phyloP scores from a whole-genome alignment of 2,329 filamentous ascomycete species.

The Hypoxylon sp. region DNA sequence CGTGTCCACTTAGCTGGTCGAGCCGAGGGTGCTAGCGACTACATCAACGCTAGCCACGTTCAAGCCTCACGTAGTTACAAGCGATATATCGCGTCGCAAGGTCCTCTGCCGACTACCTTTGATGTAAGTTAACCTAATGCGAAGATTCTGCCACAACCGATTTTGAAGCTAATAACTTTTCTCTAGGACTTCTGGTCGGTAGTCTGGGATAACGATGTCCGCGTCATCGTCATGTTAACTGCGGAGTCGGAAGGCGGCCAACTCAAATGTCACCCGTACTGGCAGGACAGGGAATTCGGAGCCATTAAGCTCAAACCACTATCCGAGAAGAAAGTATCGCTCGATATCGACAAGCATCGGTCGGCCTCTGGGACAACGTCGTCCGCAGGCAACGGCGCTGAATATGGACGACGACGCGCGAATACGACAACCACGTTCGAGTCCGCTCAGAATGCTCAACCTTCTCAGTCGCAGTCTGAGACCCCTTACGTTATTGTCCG shows the following conservation, averaged over 20 bases:
- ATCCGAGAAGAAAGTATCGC: constrained; percentile 83
- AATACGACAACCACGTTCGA: constrained; percentile 65
- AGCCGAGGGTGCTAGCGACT: constrained; percentile 80
- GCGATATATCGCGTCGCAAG: constrained; percentile 95
- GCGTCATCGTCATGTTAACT: constrained; percentile 96
- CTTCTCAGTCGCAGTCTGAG: constrained; percentile 59
- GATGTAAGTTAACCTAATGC: constrained; percentile 68
- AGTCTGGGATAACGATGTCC: constrained; percentile 95
- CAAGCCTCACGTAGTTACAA: constrained; percentile 86
- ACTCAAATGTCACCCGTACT: constrained; percentile 95
- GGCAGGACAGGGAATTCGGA: constrained; percentile 84
- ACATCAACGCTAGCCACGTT: constrained; percentile 93
- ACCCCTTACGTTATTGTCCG: constrained; percentile 83
- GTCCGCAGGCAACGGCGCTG: constrained; percentile 47
- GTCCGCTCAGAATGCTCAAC: constrained; percentile 49
- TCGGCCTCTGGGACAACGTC: constrained; percentile 54
- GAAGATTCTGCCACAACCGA: background rate
- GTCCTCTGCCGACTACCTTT: constrained; percentile 91
- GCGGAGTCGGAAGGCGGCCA: constrained; percentile 94
- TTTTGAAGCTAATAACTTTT: constrained; percentile 47
- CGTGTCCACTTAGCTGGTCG: constrained; percentile 82
- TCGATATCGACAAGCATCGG: constrained; percentile 74
- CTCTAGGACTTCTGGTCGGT: constrained; percentile 95
- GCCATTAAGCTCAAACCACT: constrained; percentile 79
- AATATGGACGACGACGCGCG: constrained; percentile 64